phyloP scores from a whole-genome alignment of 495 filamentous ascomycete species.

The Talaromyces thailandensis region DNA sequence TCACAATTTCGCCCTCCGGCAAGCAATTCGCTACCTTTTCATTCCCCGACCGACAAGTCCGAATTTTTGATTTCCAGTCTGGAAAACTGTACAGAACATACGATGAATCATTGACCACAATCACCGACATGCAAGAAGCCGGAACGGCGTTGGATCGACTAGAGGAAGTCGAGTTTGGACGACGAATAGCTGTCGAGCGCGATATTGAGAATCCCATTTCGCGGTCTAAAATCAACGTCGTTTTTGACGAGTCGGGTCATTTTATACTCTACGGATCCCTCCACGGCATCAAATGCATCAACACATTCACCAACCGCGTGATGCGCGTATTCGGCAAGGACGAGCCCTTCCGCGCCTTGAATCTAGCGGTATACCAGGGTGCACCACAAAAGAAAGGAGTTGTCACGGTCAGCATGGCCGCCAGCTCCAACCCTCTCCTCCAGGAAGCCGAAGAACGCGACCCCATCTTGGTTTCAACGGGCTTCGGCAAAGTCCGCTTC shows the following conservation, averaged over 20 bases:
- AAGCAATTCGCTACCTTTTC: conserved; percentile 84
- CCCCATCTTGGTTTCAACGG: conserved; percentile 78
- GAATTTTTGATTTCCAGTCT: conserved; percentile 84
- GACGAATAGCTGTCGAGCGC: conserved; percentile 77
- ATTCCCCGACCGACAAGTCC: conserved; percentile 84
- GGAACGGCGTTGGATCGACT: conserved; percentile 71
- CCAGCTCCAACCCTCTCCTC: conserved; percentile 83
- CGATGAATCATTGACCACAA: conserved; percentile 79
- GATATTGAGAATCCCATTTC: conserved; percentile 66
- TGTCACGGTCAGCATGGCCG: conserved; percentile 96
- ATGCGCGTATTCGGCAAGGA: conserved; percentile 83
- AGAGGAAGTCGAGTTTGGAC: conserved; percentile 85
- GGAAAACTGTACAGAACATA: conserved; percentile 87
- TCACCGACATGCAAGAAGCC: conserved; percentile 90
- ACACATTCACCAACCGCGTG: conserved; percentile 85
- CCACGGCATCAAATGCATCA: conserved; percentile 84
- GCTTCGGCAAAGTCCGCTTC: conserved; percentile 83
- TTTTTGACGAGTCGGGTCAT: conserved; percentile 92
- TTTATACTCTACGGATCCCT: conserved; percentile 94
- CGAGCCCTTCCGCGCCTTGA: conserved; percentile 74
- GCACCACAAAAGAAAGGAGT: conserved; percentile 85
- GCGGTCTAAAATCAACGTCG: conserved; percentile 69
- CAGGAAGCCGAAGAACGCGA: conserved; percentile 89
- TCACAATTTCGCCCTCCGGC: conserved; percentile 79
- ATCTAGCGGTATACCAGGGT: conserved; percentile 88